Evolutionary conservation across 2,329 filamentous ascomycete species (phyloP).

Genomic region (Beauveria australis): DNA sequence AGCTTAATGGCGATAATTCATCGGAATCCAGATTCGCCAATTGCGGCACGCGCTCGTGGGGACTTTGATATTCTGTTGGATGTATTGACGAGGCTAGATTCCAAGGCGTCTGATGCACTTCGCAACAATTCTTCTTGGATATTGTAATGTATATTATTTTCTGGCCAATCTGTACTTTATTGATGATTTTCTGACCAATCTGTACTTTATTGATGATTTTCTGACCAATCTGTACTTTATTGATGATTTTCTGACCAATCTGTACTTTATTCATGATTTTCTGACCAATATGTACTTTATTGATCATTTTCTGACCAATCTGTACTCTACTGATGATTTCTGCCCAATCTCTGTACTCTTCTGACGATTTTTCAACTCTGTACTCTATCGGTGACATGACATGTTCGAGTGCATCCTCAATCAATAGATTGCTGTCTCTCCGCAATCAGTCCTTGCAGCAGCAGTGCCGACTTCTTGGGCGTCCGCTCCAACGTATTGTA

Average conservation of each 20-base stretch:
- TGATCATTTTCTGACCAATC: too few relatives aligned
- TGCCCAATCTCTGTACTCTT: too few relatives aligned
- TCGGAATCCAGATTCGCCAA: slow-evolving; percentile 26
- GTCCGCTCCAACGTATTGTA: slow-evolving; percentile 29
- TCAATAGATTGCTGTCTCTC: slow-evolving; percentile 13
- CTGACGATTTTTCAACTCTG: too few relatives aligned
- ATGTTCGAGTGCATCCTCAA: background rate
- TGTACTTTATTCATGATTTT: too few relatives aligned
- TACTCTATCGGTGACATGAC: background rate
- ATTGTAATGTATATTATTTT: background rate
- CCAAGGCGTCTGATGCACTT: slow-evolving; percentile 34
- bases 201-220: too few relatives aligned
- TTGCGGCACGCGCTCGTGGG: slow-evolving; percentile 28
- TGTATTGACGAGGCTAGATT: slow-evolving; percentile 32
- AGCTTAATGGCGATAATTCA: slow-evolving; percentile 31
- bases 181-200: too few relatives aligned
- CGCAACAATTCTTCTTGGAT: slow-evolving; percentile 21
- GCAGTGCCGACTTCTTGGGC: slow-evolving; percentile 27
- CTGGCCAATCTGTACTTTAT: background rate
- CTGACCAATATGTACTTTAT: too few relatives aligned
- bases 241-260: too few relatives aligned
- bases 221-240: too few relatives aligned
- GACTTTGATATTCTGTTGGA: slow-evolving; percentile 33
- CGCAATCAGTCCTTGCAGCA: slow-evolving; percentile 21
- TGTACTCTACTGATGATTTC: too few relatives aligned